Percentiles rank a stretch among this genome's conserved stretches.
These are phyloP conservation scores for Magnusiomyces starmeri DNA, from an alignment of 1,139 yeast genomes.

Conservation along the genomic window DNA sequence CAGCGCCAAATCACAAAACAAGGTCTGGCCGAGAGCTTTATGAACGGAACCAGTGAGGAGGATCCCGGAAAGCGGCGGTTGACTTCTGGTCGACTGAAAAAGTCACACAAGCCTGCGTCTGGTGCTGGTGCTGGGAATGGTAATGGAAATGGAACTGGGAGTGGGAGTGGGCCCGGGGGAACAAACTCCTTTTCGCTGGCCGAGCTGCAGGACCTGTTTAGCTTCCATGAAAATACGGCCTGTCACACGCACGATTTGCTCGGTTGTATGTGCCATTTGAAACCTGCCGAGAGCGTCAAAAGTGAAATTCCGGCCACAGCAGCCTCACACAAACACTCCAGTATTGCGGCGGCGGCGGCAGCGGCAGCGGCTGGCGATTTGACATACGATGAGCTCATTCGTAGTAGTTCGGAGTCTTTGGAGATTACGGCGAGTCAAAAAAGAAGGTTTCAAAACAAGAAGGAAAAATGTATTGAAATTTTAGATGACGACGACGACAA, in stretches of 20 bases:
- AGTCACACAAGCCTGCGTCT: conserved; percentile 23
- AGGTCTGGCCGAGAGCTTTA: conserved; percentile 69
- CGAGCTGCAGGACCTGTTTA: conserved; percentile 72
- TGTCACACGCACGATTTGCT: conserved; percentile 82
- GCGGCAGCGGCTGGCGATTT: conserved; percentile 34
- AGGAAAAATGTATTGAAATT: not conserved
- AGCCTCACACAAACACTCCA: too few relatives aligned
- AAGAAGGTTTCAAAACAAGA: too few relatives aligned
- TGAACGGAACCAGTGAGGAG: conserved; percentile 39
- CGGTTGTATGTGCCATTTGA: conserved; percentile 51
- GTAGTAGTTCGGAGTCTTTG: not conserved
- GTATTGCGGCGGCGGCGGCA: too few relatives aligned
- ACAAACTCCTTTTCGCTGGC: conserved; percentile 37
- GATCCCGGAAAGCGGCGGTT: conserved; percentile 20
- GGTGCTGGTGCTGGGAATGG: not conserved
- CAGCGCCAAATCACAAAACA: conserved; percentile 88
- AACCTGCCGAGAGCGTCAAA: conserved; percentile 9
- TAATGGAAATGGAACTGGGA: conserved; percentile 6
- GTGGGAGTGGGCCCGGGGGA: too few relatives aligned
- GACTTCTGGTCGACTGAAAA: conserved; percentile 25
- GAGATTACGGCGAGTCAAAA: too few relatives aligned
- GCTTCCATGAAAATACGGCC: conserved; percentile 43
- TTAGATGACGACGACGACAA: not conserved
- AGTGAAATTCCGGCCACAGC: not conserved
- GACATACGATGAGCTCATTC: conserved; percentile 35